Base-by-base conservation (phyloP, 225 moss, liverwort and hornwort genomes). In the Neckera pumila region DNA sequence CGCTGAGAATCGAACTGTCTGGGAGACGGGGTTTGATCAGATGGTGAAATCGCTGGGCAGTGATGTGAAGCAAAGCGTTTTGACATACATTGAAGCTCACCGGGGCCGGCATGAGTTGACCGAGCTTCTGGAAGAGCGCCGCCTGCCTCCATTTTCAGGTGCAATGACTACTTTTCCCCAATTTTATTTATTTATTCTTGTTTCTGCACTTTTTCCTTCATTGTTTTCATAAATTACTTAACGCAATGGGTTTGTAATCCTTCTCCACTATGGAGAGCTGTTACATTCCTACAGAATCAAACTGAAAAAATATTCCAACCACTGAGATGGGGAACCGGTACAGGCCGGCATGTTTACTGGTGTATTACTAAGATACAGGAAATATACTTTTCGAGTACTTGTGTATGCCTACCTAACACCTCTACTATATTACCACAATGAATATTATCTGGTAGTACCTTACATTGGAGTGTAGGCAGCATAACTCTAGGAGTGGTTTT, bases 61-160 rank as follows among this genome's bases (percentile, higher is more conserved):
- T 61, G 81, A 76, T 73, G 91, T 86, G 20, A 81, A 85, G 53
- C 43, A 38, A 51, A 66, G 77, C 53, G 80, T 88, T 51, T 67
- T 43, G 49, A 83, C 81, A 14, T 94, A 94, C 77, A 58, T 94
- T 66, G 89, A 88, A 84, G 79, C 85, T 75, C 93, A 92, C 73
- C 90, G 90, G 57, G 92, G 89, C 59, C 76, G 47, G 17, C 86
- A 94, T 89, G 88, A 89, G 54, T 73, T 92, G 75, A 87, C 92
- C 26, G 93, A 93, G 63, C 31, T 90, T 75, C 69, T 93, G 66
- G 91, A 93, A 80, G 93, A 93, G 74, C 90, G 92, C 87, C 87
- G 90, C 28, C 53, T 82, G 27, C 82, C 89, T 74, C 87, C 89
- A 36, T 89, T 93, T 86, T 87, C 91, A 40, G 86, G 69, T 56